Base-by-base conservation (phyloP, 2,329 filamentous ascomycete genomes). In the Whalleya microplaca region DNA sequence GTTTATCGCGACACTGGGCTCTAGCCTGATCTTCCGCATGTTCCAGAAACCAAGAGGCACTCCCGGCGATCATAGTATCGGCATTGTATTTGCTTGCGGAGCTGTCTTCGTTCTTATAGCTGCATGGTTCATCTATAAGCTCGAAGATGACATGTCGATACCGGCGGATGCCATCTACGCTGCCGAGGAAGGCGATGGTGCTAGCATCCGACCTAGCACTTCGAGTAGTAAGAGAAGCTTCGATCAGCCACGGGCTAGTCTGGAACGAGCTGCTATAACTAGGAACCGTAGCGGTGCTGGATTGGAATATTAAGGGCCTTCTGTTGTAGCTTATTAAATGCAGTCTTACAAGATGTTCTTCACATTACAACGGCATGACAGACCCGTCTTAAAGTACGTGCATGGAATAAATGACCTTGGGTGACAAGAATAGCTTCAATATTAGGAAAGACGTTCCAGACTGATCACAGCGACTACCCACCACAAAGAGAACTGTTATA, bases 1-100 rank as follows among this genome's bases (percentile, higher is more conserved):
- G 71, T 93, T 97, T 58, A 82, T 97, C 52, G 92, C 94, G 10
- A 97, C 92, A 5, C 76, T 97, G 23, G 86, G 90, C 21, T 94
- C 91, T 57, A 92, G 89, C 69, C 78, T 89, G 57, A 90, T 98
- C 60, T 98, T 98, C 78, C 88, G 86, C 69, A 77, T 88, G 41
- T 83, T 94, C 67, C 93, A 98, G 76, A 96, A 96, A 73, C 92
- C 91, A 0, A 83, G 94, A 61, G 93, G 92, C 3, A 84, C 83
- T 3, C 89, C 91, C 0, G 93, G 92, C 32, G 94, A 98, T 75
- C 86, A 89, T 63, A 96, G 91, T 72, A 91, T 97, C 48, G 87
- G 88, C 16, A 91, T 94, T 78, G 92, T 96, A 42, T 77, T 98
- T 66, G 85, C 93, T 19, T 87, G 96, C 53, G 93, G 92, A 1